phyloP scores from a whole-genome alignment of 768 basidiomycete species.

The Lactifluus rugatus region DNA sequence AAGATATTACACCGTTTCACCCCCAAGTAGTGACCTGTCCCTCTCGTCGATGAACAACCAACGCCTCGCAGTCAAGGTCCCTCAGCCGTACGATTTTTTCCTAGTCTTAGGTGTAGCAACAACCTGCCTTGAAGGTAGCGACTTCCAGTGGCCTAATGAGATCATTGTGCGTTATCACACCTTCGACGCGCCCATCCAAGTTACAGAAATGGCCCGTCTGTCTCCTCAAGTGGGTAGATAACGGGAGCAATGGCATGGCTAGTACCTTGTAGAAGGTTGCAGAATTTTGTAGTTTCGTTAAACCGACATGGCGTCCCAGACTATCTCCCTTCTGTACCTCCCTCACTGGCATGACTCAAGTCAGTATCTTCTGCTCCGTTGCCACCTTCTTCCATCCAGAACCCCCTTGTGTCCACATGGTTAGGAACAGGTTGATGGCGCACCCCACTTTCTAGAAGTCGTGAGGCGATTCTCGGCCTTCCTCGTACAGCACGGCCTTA shows the following conservation, averaged over 20 bases:
- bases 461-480: conserved; percentile 55
- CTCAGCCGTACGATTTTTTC: conserved; percentile 62
- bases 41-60: neutral
- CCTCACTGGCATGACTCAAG: conserved; percentile 91
- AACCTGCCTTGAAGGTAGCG: conserved; percentile 59
- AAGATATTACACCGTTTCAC: neutral
- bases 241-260: conserved; percentile 39
- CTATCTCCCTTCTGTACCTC: conserved; percentile 77
- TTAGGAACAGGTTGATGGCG: conserved; percentile 73
- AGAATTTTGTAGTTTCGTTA: conserved; percentile 83
- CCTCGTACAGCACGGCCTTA: conserved; percentile 59
- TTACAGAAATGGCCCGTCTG: conserved; percentile 87
- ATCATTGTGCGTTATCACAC: conserved; percentile 63
- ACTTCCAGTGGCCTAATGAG: conserved; percentile 86
- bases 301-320: conserved; percentile 75
- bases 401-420: neutral
- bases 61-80: conserved; percentile 17
- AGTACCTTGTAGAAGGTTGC: conserved; percentile 57
- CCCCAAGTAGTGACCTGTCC: neutral
- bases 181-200: conserved; percentile 3
- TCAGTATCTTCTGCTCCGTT: conserved; percentile 30
- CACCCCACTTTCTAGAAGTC: conserved; percentile 68
- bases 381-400: neutral
- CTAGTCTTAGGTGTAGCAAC: conserved; percentile 88
- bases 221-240: conserved; percentile 74